Percentiles rank a stretch among this genome's conserved stretches.
Conservation (phyloP, 208 protist genomes). For the Spironucleus salmonicida region DNA sequence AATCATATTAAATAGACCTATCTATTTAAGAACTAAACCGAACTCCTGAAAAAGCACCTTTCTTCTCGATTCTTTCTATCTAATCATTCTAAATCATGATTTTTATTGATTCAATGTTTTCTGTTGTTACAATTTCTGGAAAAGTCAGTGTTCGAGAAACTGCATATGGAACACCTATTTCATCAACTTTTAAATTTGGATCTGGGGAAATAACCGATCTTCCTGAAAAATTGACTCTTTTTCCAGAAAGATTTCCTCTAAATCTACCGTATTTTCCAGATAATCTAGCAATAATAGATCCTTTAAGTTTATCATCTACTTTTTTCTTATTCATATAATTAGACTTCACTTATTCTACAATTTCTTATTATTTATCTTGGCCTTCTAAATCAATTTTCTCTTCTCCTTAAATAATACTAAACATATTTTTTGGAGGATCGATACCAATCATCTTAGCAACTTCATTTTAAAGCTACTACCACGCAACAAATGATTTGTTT, state of each 20-base stretch:
- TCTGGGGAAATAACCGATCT: constrained; percentile 98
- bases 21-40: too few relatives aligned
- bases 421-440: constrained; percentile 54
- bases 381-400: not conserved
- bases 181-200: constrained; percentile 84
- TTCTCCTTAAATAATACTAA: not conserved
- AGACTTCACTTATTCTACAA: not conserved
- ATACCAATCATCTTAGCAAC: constrained; percentile 63
- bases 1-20: too few relatives aligned
- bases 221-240: constrained; percentile 95
- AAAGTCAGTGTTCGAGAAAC: constrained; percentile 88
- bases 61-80: too few relatives aligned
- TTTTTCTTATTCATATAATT: not conserved
- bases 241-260: constrained; percentile 90
- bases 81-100: constrained; percentile 35
- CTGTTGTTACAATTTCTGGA: constrained; percentile 67
- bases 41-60: too few relatives aligned
- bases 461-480: constrained; percentile 79
- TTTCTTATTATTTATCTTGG: not conserved
- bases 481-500: constrained; percentile 62
- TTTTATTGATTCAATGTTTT: constrained; percentile 73
- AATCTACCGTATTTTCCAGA: constrained; percentile 98
- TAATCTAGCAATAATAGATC: constrained; percentile 74
- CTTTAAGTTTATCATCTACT: constrained; percentile 55
- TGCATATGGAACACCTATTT: constrained; percentile 83